Evolutionary conservation across 192 early-diverging fungal genomes (phyloP).

Genomic region (Powellomyces hirtus): DNA sequence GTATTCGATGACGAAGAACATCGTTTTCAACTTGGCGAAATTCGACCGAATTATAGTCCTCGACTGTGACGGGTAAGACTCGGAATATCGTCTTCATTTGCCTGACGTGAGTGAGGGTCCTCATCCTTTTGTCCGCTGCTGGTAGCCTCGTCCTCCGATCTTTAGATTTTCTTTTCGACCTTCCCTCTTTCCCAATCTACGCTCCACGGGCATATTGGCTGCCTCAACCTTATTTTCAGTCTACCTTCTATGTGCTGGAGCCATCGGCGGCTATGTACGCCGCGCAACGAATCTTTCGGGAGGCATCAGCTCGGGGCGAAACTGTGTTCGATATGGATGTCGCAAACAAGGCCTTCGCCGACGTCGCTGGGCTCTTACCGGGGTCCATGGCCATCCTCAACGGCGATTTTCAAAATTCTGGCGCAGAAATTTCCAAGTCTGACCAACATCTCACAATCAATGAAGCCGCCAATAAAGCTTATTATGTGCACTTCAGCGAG

Average conservation of each 20-base stretch:
- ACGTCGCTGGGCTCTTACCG: slow-evolving; percentile 4
- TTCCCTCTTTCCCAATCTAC: slow-evolving; percentile 6
- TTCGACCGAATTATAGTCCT: slow-evolving; percentile 16
- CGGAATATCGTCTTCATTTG: not conserved
- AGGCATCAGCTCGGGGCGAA: not conserved
- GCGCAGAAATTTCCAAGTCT: not conserved
- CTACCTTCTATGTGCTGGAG: slow-evolving; percentile 15
- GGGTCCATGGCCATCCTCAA: slow-evolving; percentile 12
- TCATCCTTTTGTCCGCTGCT: not conserved
- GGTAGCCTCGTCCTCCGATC: not conserved
- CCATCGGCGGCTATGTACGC: slow-evolving; percentile 5
- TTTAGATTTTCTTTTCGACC: slow-evolving; percentile 18
- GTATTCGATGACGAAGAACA: not conserved
- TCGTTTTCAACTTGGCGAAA: slow-evolving; percentile 20
- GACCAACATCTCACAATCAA: not conserved
- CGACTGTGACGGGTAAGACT: slow-evolving; percentile 11
- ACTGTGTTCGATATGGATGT: slow-evolving; percentile 26
- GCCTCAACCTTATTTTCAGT: slow-evolving; percentile 7
- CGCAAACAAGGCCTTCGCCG: slow-evolving; percentile 9
- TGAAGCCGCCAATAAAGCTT: not conserved
- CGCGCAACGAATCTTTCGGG: not conserved
- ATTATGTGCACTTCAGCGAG: slow-evolving; percentile 13
- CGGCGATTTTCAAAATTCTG: not conserved
- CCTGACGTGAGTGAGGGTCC: not conserved
- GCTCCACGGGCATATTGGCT: slow-evolving; percentile 25